Evolutionary conservation across 208 protist genomes (phyloP).

Genomic region (Zelonia costaricensis): DNA sequence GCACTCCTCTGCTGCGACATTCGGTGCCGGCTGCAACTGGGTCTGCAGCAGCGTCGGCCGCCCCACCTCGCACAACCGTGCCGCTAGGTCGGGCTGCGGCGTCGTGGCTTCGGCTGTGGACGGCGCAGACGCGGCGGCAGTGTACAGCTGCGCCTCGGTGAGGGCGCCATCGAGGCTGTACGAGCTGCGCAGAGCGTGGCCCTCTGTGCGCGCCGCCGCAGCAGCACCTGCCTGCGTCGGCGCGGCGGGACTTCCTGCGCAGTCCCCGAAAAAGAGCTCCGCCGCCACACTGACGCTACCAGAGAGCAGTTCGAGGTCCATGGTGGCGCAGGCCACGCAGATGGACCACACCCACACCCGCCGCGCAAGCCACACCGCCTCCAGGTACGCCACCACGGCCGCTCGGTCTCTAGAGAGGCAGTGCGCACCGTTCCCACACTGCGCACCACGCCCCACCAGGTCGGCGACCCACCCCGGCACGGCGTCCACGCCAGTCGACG

Average conservation of each 20-base stretch:
- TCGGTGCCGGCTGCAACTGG: background rate
- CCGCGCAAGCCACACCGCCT: constrained; percentile 23
- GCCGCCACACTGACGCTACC: constrained; percentile 47
- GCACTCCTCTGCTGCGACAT: background rate
- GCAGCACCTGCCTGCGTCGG: background rate
- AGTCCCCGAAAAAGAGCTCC: constrained; percentile 27
- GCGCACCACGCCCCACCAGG: background rate
- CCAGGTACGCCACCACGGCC: constrained; percentile 8
- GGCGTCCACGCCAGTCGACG: background rate
- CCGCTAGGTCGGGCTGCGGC: too few species aligned
- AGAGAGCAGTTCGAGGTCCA: constrained; percentile 69
- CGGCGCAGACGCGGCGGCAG: too few species aligned
- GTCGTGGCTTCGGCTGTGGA: too few species aligned
- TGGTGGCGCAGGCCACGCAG: constrained; percentile 35
- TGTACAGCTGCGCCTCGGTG: constrained; percentile 10
- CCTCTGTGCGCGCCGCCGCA: background rate
- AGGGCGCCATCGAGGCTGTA: constrained; percentile 8
- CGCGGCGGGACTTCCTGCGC: background rate
- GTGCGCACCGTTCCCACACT: too few species aligned
- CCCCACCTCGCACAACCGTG: too few species aligned
- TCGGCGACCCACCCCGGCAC: constrained; percentile 6
- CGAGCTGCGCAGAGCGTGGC: background rate
- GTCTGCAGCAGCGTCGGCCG: too few species aligned
- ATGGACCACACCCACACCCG: constrained; percentile 69
- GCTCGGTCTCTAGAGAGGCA: background rate